phyloP scores from a whole-genome alignment of 2,329 filamentous ascomycete genomes.

The Fusarium solani-melongenae region DNA sequence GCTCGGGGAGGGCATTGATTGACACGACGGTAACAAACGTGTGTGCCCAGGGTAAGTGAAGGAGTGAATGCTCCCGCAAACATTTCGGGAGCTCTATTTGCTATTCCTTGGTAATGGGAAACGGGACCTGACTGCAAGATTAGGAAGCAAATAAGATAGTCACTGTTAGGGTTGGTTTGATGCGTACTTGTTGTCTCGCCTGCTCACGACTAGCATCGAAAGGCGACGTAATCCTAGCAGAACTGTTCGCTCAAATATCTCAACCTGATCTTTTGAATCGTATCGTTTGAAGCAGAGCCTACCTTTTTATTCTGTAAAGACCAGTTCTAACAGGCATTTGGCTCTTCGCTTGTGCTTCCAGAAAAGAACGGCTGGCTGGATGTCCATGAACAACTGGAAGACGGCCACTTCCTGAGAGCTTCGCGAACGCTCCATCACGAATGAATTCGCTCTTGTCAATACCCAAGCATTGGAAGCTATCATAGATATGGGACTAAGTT shows the following conservation, averaged over 20 bases:
- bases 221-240: no score
- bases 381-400: background rate
- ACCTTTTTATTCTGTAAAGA: background rate
- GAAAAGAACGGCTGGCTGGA: background rate
- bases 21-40: no score
- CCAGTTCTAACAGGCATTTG: background rate
- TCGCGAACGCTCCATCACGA: background rate
- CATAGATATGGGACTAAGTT: background rate
- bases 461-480: background rate
- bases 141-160: no score
- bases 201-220: background rate
- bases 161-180: background rate
- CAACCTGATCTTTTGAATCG: background rate
- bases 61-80: background rate
- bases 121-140: background rate
- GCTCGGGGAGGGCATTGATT: no score
- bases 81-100: background rate
- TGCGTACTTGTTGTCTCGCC: no score
- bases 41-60: background rate
- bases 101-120: background rate
- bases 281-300: background rate
- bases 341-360: background rate
- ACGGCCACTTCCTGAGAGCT: background rate
- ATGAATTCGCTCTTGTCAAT: background rate
- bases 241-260: background rate